Conservation (phyloP, 2,329 filamentous ascomycete species). For the Penicillium sp. region DNA sequence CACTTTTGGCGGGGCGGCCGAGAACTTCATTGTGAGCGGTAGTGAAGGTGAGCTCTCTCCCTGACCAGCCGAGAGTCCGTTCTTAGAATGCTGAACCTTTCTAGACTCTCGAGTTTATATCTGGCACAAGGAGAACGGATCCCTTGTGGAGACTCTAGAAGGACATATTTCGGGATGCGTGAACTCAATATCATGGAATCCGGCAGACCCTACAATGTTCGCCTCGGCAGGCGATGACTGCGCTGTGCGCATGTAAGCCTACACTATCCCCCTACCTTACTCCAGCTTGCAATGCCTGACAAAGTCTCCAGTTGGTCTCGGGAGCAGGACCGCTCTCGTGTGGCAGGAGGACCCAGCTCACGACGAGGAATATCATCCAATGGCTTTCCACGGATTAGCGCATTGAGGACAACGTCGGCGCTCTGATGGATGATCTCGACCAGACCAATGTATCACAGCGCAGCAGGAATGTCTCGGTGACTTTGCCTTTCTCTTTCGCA, state of each 20-base stretch:
- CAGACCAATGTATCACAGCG: too few relatives aligned
- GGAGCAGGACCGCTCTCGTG: slow-evolving; percentile 31
- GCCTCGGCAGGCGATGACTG: slow-evolving; percentile 88
- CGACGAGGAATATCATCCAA: slow-evolving; percentile 32
- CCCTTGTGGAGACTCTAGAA: slow-evolving; percentile 69
- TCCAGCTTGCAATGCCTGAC: slow-evolving; percentile 6
- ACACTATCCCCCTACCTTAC: neutral
- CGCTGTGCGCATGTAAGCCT: slow-evolving; percentile 78
- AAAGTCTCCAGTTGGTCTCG: slow-evolving; percentile 33
- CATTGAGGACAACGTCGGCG: slow-evolving; percentile 40
- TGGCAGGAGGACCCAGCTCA: slow-evolving; percentile 23
- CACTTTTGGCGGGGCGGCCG: slow-evolving; percentile 81
- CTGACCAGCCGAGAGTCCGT: neutral
- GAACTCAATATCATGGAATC: slow-evolving; percentile 88
- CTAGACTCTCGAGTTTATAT: slow-evolving; percentile 71
- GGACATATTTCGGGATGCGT: slow-evolving; percentile 74
- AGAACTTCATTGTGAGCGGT: slow-evolving; percentile 87
- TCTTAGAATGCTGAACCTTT: slow-evolving; percentile 25
- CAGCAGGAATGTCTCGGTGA: neutral
- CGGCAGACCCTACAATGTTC: slow-evolving; percentile 75
- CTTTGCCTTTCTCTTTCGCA: slow-evolving; percentile 4
- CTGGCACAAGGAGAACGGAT: slow-evolving; percentile 83
- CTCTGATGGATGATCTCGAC: too few relatives aligned
- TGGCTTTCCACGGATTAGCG: slow-evolving; percentile 41
- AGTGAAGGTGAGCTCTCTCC: slow-evolving; percentile 67